phyloP scores from a whole-genome alignment of 345 rosid genomes.

The Citrus unshiu region DNA sequence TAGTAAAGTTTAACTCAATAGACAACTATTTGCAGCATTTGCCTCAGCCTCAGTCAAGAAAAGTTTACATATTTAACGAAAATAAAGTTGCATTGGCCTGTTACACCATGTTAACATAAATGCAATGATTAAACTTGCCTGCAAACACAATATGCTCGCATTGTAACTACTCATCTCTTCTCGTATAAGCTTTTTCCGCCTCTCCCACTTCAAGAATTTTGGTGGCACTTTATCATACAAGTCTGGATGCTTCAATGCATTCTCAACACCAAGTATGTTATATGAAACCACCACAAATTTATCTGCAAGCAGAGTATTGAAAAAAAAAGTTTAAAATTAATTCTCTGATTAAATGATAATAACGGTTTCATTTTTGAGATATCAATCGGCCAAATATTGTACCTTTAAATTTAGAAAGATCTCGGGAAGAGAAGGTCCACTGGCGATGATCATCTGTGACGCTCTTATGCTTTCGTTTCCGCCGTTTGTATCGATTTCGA shows the following conservation, averaged over 20 bases:
- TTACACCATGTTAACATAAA: not conserved
- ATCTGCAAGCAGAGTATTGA: conserved; percentile 29
- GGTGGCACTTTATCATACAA: conserved; percentile 41
- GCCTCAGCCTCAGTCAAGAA: not conserved
- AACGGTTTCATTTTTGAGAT: not conserved
- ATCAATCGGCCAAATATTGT: not conserved
- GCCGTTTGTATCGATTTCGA: not conserved
- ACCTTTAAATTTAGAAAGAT: conserved; percentile 33
- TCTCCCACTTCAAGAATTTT: conserved; percentile 51
- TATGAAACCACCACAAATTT: conserved; percentile 63
- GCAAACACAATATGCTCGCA: conserved; percentile 69
- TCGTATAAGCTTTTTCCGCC: conserved; percentile 57
- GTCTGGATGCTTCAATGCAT: conserved; percentile 64
- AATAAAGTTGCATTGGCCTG: not conserved
- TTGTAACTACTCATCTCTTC: conserved; percentile 53
- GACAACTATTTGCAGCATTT: not conserved
- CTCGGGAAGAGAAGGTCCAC: conserved; percentile 35
- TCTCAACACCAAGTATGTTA: conserved; percentile 69
- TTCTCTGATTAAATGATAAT: not conserved
- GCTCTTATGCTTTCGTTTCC: conserved; percentile 6
- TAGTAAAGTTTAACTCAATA: conserved; percentile 4
- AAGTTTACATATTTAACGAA: not conserved
- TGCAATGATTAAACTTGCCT: conserved; percentile 39
- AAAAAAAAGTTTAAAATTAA: not conserved
- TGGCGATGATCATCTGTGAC: conserved; percentile 19